Conservation (phyloP, 257 asterid genomes). For the Solanum sejunctum region DNA sequence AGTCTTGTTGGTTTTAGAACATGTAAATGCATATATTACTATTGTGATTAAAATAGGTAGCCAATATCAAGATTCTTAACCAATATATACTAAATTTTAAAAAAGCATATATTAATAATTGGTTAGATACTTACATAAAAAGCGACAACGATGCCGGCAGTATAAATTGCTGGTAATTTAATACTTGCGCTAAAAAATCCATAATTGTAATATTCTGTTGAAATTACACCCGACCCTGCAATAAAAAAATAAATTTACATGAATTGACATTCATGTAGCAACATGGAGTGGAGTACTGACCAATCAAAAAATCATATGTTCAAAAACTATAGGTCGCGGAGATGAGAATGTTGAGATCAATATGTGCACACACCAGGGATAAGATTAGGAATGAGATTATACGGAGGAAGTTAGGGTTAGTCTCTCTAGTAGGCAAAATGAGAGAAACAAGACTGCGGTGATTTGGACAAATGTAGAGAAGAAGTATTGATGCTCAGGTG, state of each 20-base stretch:
- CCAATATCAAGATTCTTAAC: neutral
- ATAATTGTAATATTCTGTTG: slow-evolving; percentile 69
- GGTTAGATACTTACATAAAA: slow-evolving; percentile 46
- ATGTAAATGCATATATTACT: neutral
- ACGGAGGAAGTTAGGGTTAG: rapidly evolving
- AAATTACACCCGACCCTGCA: slow-evolving; percentile 81
- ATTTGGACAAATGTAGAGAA: too few species aligned
- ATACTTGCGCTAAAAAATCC: slow-evolving; percentile 89
- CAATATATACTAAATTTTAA: neutral
- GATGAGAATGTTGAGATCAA: too few species aligned
- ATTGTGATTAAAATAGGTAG: neutral
- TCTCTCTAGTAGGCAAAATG: too few species aligned
- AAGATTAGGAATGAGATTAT: too few species aligned
- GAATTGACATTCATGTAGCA: neutral
- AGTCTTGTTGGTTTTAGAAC: neutral
- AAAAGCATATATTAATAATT: neutral
- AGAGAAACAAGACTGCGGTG: too few species aligned
- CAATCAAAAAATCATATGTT: too few species aligned
- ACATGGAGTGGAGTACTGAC: too few species aligned
- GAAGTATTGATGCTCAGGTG: too few species aligned
- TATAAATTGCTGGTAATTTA: slow-evolving; percentile 67
- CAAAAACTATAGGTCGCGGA: too few species aligned
- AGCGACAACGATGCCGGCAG: slow-evolving; percentile 88
- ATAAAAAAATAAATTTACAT: neutral
- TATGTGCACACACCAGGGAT: too few species aligned